Conservation (phyloP, 2,329 filamentous ascomycete species). For the Ceratocystis variospora region DNA sequence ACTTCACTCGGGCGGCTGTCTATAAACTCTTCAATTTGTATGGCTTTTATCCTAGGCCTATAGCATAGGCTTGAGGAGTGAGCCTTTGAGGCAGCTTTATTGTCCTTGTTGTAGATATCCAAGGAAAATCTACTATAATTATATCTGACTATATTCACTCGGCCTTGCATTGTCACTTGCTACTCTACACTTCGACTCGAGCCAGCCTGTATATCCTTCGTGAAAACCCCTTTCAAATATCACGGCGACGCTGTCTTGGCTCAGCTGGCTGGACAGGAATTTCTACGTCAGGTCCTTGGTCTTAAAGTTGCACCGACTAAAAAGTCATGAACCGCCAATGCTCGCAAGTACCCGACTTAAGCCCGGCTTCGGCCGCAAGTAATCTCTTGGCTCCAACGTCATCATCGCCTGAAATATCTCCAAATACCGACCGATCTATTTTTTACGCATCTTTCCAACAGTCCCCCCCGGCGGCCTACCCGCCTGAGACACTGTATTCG, state of each 20-base stretch:
- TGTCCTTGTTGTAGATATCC: not conserved
- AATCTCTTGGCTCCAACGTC: not conserved
- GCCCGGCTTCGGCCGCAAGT: not conserved
- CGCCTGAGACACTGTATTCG: not conserved
- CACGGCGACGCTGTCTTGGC: not conserved
- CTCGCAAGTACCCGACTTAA: conserved; percentile 8
- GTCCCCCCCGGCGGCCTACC: not conserved
- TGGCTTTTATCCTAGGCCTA: not conserved
- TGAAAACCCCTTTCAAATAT: not conserved
- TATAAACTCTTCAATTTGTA: not conserved
- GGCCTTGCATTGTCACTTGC: not conserved
- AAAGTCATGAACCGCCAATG: conserved; percentile 14
- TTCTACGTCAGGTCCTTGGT: not conserved
- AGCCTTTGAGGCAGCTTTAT: not conserved
- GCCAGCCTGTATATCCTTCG: not conserved
- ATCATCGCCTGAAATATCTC: conserved; percentile 12
- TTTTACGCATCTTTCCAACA: conserved; percentile 8
- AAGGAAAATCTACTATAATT: not conserved
- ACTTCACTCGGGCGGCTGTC: no score
- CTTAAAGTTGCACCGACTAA: not conserved
- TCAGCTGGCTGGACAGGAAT: not conserved
- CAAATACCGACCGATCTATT: conserved; percentile 8
- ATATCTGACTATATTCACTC: not conserved
- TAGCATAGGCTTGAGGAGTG: not conserved
- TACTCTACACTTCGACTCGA: not conserved